Evolutionary conservation across 2,329 filamentous ascomycete species (phyloP).

Genomic region (Geosmithia flava): DNA sequence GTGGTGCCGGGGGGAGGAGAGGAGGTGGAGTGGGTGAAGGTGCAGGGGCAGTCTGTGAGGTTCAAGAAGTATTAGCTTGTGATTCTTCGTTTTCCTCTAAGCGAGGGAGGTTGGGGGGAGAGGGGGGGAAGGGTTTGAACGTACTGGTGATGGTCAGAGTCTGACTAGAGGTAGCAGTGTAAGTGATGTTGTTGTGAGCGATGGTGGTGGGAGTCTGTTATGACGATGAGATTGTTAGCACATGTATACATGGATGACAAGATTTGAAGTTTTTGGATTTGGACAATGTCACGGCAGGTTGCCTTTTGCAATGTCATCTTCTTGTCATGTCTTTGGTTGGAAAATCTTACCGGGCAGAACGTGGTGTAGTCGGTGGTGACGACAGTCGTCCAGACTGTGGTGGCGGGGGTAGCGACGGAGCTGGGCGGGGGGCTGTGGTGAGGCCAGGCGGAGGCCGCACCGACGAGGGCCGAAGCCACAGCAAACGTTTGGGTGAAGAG

Average conservation of each 20-base stretch:
- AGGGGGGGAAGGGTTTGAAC: constrained; percentile 4
- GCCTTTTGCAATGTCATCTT: too few relatives aligned
- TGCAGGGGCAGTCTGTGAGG: constrained; percentile 32
- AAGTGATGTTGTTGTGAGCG: constrained; percentile 26
- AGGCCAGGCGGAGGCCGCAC: background rate
- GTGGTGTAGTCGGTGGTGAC: constrained; percentile 24
- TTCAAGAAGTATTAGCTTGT: background rate
- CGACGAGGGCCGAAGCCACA: constrained; percentile 17
- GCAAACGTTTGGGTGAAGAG: constrained; percentile 18
- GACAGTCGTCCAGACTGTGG: constrained; percentile 18
- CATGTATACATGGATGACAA: too few relatives aligned
- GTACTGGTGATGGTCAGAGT: constrained; percentile 32
- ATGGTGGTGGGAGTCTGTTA: constrained; percentile 19
- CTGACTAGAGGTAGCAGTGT: constrained; percentile 26
- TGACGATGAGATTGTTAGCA: background rate
- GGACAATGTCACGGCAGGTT: too few relatives aligned
- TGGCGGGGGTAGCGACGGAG: background rate
- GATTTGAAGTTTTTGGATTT: too few relatives aligned
- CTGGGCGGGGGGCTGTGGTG: background rate
- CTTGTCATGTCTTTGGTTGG: background rate
- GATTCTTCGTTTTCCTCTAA: constrained; percentile 8
- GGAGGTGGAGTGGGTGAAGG: constrained; percentile 15
- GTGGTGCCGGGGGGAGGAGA: constrained; percentile 2
- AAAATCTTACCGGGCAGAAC: constrained; percentile 27
- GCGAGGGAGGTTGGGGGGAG: constrained; percentile 1